These are phyloP conservation scores for Pseudogymnoascus sp. DNA, from an alignment of 2,329 filamentous ascomycete genomes.

Conservation along the genomic window DNA sequence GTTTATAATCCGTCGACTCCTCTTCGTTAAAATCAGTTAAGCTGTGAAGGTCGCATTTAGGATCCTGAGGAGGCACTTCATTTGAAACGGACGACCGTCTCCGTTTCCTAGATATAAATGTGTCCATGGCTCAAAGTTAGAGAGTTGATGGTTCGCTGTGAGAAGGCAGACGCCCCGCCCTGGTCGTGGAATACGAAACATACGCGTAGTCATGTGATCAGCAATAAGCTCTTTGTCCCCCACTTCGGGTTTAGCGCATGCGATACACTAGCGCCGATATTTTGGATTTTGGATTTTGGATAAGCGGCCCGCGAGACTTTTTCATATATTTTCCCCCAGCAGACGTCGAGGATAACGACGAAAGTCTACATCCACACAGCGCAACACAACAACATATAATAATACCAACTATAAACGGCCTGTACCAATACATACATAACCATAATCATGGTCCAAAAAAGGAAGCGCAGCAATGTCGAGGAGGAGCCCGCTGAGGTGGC, in stretches of 20 bases:
- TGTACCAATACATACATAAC: not conserved
- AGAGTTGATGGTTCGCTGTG: not conserved
- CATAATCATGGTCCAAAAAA: not conserved
- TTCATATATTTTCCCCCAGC: not conserved
- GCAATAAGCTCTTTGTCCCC: not conserved
- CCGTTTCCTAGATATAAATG: not conserved
- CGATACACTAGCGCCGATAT: not conserved
- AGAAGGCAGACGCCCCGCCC: not conserved
- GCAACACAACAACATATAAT: not conserved
- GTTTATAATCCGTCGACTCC: conserved; percentile 82
- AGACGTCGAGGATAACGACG: not conserved
- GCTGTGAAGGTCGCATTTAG: not conserved
- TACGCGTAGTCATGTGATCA: not conserved
- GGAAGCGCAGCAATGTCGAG: conserved; percentile 1
- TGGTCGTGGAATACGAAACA: not conserved
- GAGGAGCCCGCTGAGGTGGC: not conserved
- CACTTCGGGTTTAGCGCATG: not conserved
- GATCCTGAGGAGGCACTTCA: not conserved
- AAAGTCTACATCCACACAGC: not conserved
- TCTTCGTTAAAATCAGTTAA: conserved; percentile 41
- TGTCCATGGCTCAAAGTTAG: not conserved
- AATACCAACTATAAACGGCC: not conserved
- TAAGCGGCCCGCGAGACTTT: conserved; percentile 1
- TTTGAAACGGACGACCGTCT: not conserved
- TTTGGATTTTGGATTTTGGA: not conserved